These are phyloP conservation scores for Asparagopsis taxiformis DNA, from an alignment of 31 red algal species.

Conservation along the genomic window DNA sequence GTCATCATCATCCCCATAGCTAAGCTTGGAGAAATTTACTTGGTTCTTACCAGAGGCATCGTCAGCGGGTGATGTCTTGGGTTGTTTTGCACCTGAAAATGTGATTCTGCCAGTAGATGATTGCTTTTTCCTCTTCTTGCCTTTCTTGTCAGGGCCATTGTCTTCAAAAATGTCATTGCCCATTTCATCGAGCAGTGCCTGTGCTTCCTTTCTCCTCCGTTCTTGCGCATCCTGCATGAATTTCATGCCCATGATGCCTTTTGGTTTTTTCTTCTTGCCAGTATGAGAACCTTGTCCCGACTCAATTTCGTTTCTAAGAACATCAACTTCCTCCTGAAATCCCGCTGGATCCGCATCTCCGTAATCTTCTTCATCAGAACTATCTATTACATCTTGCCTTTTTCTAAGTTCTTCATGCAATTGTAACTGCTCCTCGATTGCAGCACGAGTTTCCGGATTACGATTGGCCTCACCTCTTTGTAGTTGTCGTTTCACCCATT, in stretches of 20 bases:
- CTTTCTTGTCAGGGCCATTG: neutral
- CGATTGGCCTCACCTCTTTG: slow-evolving; percentile 33
- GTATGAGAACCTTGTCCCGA: slow-evolving; percentile 3
- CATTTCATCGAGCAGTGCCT: slow-evolving; percentile 45
- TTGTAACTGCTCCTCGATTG: slow-evolving; percentile 75
- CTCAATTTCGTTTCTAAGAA: slow-evolving; percentile 26
- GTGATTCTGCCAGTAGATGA: too few relatives aligned
- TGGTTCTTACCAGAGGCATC: too few relatives aligned
- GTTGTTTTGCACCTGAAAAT: too few relatives aligned
- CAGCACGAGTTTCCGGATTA: slow-evolving; percentile 35
- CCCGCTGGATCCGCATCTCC: slow-evolving; percentile 13
- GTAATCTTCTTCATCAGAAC: slow-evolving; percentile 14
- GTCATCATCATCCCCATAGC: too few relatives aligned
- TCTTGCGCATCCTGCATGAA: slow-evolving; percentile 68
- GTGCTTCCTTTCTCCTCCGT: slow-evolving; percentile 40
- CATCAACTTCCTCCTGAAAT: slow-evolving; percentile 19
- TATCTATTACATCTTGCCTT: slow-evolving; percentile 19
- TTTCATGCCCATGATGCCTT: slow-evolving; percentile 53
- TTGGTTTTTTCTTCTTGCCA: slow-evolving; percentile 6
- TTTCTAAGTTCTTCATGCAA: slow-evolving; percentile 47
- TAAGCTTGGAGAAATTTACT: too few relatives aligned
- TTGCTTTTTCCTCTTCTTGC: slow-evolving; percentile 2
- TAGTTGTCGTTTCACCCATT: slow-evolving; percentile 78
- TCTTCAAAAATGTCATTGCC: slow-evolving; percentile 22
- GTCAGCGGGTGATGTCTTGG: too few relatives aligned